phyloP scores from a whole-genome alignment of 1,139 yeast species.

The Taphrina confusa region DNA sequence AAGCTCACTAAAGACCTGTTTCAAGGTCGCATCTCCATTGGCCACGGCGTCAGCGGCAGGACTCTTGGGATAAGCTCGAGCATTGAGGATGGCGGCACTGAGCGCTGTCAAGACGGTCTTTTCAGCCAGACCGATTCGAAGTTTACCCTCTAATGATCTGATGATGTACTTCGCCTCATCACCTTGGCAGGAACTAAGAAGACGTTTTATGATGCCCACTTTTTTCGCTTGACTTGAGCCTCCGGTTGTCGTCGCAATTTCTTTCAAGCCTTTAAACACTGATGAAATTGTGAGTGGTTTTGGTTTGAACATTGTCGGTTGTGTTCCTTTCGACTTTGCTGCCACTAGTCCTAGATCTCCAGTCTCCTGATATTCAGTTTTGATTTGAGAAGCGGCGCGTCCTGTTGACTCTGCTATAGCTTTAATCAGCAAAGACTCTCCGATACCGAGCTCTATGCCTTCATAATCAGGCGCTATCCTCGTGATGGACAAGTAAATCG shows the following conservation, averaged over 20 bases:
- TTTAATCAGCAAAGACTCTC: constrained; percentile 82
- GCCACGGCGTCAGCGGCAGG: constrained; percentile 41
- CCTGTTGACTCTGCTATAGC: constrained; percentile 93
- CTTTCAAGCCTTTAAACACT: constrained; percentile 72
- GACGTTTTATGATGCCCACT: constrained; percentile 71
- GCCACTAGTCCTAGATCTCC: constrained; percentile 96
- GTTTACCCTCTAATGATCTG: constrained; percentile 86
- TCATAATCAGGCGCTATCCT: constrained; percentile 94
- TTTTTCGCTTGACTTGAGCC: constrained; percentile 78
- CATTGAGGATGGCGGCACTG: constrained; percentile 75
- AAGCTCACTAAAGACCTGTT: constrained; percentile 85
- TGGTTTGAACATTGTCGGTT: constrained; percentile 92
- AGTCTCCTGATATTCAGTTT: constrained; percentile 67
- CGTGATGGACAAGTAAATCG: constrained; percentile 55
- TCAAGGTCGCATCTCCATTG: constrained; percentile 71
- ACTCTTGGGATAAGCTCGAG: constrained; percentile 50
- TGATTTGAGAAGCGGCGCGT: constrained; percentile 67
- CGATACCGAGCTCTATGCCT: constrained; percentile 66
- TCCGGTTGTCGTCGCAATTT: constrained; percentile 81
- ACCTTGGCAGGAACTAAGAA: constrained; percentile 85
- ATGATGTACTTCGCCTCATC: constrained; percentile 87
- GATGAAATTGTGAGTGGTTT: constrained; percentile 68
- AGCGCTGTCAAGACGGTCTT: constrained; percentile 81
- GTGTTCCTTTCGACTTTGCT: constrained; percentile 74
- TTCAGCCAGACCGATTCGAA: constrained; percentile 91